Evolutionary conservation across 495 filamentous ascomycete species (phyloP).

Genomic region (Hypoxylon fragiforme): DNA sequence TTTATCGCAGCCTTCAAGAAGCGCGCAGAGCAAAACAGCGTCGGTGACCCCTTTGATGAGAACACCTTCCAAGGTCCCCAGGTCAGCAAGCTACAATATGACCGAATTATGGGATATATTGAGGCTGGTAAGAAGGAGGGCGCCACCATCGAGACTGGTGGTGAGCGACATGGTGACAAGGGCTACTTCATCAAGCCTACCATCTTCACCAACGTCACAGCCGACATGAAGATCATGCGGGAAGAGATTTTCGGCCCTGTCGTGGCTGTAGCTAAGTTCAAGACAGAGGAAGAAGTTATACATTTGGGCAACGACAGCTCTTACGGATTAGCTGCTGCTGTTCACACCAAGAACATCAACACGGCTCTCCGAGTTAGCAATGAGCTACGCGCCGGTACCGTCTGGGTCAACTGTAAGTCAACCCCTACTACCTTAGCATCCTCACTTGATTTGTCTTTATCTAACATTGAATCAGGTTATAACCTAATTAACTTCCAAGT

Average conservation of each 20-base stretch:
- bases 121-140: conserved; percentile 84
- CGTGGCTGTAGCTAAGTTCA: conserved; percentile 92
- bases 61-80: conserved; percentile 98
- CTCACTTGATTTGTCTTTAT: no score
- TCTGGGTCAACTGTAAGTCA: conserved; percentile 90
- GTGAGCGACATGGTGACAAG: conserved; percentile 83
- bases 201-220: conserved; percentile 86
- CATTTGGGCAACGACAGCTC: conserved; percentile 76
- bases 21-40: conserved; percentile 77
- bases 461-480: no score
- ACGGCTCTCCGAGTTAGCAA: conserved; percentile 89
- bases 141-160: conserved; percentile 82
- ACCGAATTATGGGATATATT: conserved; percentile 98
- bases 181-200: conserved; percentile 99
- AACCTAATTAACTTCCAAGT: no score
- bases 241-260: conserved; percentile 99
- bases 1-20: conserved; percentile 87
- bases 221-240: conserved; percentile 97
- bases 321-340: conserved; percentile 87
- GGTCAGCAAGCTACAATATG: conserved; percentile 91
- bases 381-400: conserved; percentile 80
- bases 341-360: conserved; percentile 93
- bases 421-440: no score
- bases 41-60: conserved; percentile 86
- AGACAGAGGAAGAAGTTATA: conserved; percentile 83